Base-by-base conservation (phyloP, 2,329 filamentous ascomycete genomes). In the Penicillium polonicum region DNA sequence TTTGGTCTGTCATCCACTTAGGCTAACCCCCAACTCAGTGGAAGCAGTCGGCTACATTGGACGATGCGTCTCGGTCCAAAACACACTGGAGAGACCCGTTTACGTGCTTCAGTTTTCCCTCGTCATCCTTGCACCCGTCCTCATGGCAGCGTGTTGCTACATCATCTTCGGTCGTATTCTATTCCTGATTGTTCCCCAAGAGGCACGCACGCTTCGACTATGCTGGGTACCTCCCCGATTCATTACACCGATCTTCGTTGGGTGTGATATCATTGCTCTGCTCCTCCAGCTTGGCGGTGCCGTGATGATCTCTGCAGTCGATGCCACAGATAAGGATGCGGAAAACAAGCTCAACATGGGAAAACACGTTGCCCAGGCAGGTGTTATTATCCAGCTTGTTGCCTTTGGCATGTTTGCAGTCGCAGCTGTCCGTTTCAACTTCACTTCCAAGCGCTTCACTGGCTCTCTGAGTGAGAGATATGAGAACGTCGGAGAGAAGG, bases 361-460 rank as follows among this genome's bases (percentile, higher is more conserved):
- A 13, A 77, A 75, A 56, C 57, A 68, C 8, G 70, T 79, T 35
- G 77, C 77, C 2, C 65, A 77, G 19, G 65, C 66, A 4, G 77
- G 77, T n/a, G 74, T 79, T 7, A 70, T 69, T n/a, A 57, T 79
- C 1, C 79, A 82, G 57, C 70, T 82, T 13, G 64, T 63, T 0
- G 79, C 76, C 1, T 82, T 57, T 57, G 78, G 79, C 0, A 67
- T 82, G 3, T 82, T 82, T 55, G 73, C 72, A 5, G 55, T 82
- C 27, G 68, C 80, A 6, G 78, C 79, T 0, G 68, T 74, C 3
- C 75, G 79, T 7, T 82, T 82, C 62, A 77, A 80, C 60, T 79
- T 80, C 52, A 77, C 74, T 5, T 78, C 76, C 1, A 74, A 71
- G 55, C 66, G 65, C 25, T 79, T 79, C 61, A 62, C 62, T 5